Evolutionary conservation across 768 basidiomycete genomes (phyloP).

Genomic region (Trametes cingulata): DNA sequence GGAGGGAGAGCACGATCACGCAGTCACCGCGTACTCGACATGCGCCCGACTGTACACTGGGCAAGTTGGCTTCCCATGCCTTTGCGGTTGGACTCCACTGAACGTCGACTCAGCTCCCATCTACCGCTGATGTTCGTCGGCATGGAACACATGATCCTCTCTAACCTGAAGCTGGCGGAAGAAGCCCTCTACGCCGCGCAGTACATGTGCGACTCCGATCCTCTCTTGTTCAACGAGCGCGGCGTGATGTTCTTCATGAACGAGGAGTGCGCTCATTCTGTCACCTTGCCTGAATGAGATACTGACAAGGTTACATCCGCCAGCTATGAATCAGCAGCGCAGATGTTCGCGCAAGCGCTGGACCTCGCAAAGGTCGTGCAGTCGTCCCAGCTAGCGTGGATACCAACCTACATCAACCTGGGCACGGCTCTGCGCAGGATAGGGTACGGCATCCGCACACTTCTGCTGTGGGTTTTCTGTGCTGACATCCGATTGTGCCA

Average conservation of each 20-base stretch:
- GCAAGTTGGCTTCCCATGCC: conserved; percentile 42
- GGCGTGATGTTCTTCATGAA: conserved; percentile 92
- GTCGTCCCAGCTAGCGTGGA: conserved; percentile 82
- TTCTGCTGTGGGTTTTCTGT: no score
- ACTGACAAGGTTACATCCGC: background rate
- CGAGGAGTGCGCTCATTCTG: conserved; percentile 53
- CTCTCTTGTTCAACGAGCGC: conserved; percentile 86
- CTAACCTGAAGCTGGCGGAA: conserved; percentile 77
- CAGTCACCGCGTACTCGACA: conserved; percentile 97
- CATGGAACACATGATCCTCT: conserved; percentile 95
- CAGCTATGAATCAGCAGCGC: conserved; percentile 74
- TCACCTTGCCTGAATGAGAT: background rate
- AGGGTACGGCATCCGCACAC: conserved; percentile 47
- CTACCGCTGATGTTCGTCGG: conserved; percentile 94
- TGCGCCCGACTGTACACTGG: conserved; percentile 94
- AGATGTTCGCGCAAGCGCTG: conserved; percentile 73
- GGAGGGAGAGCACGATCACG: conserved; percentile 98
- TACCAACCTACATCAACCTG: conserved; percentile 87
- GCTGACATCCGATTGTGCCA: background rate
- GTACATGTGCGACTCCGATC: conserved; percentile 83
- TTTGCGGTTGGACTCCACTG: background rate
- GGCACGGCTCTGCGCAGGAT: conserved; percentile 87
- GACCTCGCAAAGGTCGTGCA: conserved; percentile 84
- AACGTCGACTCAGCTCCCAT: conserved; percentile 66
- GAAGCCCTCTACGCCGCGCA: conserved; percentile 86